A percentile compares a stretch with the other conserved stretches of the same genome.
These are phyloP conservation scores for Cyberlindnera japonica DNA, from an alignment of 805 yeast genomes.

Conservation along the genomic window DNA sequence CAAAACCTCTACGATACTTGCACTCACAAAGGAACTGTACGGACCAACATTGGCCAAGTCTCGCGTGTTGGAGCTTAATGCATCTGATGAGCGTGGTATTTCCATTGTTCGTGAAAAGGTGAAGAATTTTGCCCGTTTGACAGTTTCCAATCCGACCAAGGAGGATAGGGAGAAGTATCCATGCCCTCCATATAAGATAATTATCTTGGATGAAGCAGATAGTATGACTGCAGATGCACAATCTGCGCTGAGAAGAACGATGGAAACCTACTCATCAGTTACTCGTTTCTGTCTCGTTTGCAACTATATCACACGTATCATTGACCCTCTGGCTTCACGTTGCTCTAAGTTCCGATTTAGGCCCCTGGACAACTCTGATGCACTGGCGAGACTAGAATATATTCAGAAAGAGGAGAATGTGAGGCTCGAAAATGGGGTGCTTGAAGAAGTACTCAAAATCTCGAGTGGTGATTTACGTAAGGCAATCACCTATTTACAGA, in stretches of 20 bases:
- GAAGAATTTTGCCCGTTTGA: conserved; percentile 80
- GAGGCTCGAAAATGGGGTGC: conserved; percentile 44
- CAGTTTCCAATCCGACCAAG: conserved; percentile 74
- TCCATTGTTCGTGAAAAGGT: conserved; percentile 82
- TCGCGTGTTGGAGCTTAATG: conserved; percentile 79
- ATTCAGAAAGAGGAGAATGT: conserved; percentile 51
- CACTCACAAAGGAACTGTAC: conserved; percentile 73
- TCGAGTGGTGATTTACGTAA: conserved; percentile 90
- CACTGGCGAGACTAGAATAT: conserved; percentile 60
- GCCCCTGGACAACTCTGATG: conserved; percentile 66
- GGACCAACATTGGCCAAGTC: conserved; percentile 67
- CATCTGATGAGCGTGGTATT: conserved; percentile 90
- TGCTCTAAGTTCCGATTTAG: conserved; percentile 94
- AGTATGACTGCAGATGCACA: conserved; percentile 97
- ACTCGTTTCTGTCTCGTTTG: conserved; percentile 94
- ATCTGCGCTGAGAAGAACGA: conserved; percentile 88
- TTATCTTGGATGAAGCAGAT: conserved; percentile 93
- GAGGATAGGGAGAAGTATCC: conserved; percentile 75
- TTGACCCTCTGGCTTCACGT: conserved; percentile 94
- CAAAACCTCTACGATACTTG: conserved; percentile 83
- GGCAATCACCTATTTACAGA: conserved; percentile 87
- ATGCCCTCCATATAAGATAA: conserved; percentile 94
- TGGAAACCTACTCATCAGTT: conserved; percentile 87
- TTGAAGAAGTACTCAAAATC: conserved; percentile 62
- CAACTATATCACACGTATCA: conserved; percentile 93